Evolutionary conservation across 2,329 filamentous ascomycete species (phyloP), one percentile per base, ranked within the genome.

Genomic region (Trichophyton mentagrophytes): DNA sequence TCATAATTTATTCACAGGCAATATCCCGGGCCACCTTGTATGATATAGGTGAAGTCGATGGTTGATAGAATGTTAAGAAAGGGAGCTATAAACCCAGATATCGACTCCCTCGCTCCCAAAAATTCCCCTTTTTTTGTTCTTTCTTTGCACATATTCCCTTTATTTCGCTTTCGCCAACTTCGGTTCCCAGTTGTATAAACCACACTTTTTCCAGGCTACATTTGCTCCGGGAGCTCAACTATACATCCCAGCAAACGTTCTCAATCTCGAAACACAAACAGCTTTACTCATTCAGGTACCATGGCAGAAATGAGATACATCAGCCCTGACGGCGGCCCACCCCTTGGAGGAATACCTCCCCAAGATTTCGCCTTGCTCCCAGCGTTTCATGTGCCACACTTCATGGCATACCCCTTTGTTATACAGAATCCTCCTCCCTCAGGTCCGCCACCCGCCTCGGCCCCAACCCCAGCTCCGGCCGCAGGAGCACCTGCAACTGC

Each of bases 321-420:
- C 17, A 72, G 69, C 11, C 62, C 65, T 22, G 68, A 69, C 60
- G 70, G 69, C 60, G 70, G 69, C 3, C 67, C 69, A 58, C 71
- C 71, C 15, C 68, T 69, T 60, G 66, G 67, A 46, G 70, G 69
- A 3, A 63, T 68, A 17, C 69, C 70, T 59, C 71, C 71, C 7
- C 51, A 55, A 27, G 51, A 55, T 17, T 55, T 55, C 2, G 30
- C 30, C 15, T 33, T 33, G 5, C 25, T 55, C n/a, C 51, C 36
- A 55, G 20, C 46, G 1, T 51, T 51, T 27, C 51, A 55, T 36
- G 38, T 55, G 6, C 22, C 46, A 3, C 20, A 11, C 20, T 51
- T 25, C 46, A 11, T 22, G 13, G 46, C 20, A 27, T 27, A 27
- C 46, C 13, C 20, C 13, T 15, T 30, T 13, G 3, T 20, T 25